Evolutionary conservation across 257 asterid species (phyloP), one percentile per base, ranked within the genome.

Genomic region (Fraxinus americana): DNA sequence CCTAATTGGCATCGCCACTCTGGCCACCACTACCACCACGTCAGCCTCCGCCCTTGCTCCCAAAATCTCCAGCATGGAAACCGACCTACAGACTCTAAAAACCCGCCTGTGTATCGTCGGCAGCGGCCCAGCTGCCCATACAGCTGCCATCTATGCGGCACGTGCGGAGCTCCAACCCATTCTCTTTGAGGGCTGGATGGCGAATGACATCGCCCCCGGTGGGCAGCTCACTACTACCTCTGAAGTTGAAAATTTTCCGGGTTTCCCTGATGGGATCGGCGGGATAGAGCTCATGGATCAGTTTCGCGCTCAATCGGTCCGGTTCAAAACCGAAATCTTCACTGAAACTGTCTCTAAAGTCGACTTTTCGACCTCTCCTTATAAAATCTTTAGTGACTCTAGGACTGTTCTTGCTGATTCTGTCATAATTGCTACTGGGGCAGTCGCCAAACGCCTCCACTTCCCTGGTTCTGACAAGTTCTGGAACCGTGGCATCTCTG

Each of bases 101-200:
- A 91, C 99, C 21, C 93, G 93, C 65, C 87, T 95, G 79, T 95
- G 98, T 82, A 91, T 95, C 72, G 86, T 93, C 78, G 98, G 99
- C 10, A 90, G 97, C 68, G 99, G 99, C 54, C 99, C 99, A 16
- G 98, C 97, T 19, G 98, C 97, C 32, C 98, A 95, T 82, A 95
- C 99, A n/a, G 97, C 99, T 23, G 99, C 99, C 23, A 91, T 95
- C 73, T 95, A 93, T 87, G 97, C 97, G 27, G 87, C 97, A n/a
- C 90, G 98, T 9, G 98, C 99, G 3, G 94, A 95, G 85, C 92
- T 95, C 72, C 93, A 89, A 75, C 99, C 99, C 12, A 71, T 93
- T 29, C 93, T 95, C 50, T 92, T 95, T 77, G 99, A 95, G 78
- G 99, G 99, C 14, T 95, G 92, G 93, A 93, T 93, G 98, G 98